These are phyloP conservation scores for Solanum bukasovii DNA, from an alignment of 257 asterid genomes.

Conservation along the genomic window DNA sequence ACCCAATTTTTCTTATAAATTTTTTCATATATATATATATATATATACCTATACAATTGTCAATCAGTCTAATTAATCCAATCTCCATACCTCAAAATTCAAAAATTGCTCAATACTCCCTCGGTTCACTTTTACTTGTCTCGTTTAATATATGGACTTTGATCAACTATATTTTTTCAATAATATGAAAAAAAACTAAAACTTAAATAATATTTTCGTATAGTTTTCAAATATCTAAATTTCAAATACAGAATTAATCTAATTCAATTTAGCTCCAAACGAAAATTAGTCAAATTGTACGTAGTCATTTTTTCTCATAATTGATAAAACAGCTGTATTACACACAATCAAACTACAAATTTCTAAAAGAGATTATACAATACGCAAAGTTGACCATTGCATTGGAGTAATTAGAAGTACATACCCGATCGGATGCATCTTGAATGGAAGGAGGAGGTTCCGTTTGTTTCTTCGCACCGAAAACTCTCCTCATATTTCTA, in stretches of 20 bases:
- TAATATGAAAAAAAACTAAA: neutral
- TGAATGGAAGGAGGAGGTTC: constrained; percentile 88
- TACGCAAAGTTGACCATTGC: neutral
- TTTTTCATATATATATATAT: no score
- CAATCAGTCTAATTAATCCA: neutral
- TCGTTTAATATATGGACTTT: neutral
- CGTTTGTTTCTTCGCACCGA: constrained; percentile 80
- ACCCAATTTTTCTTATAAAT: neutral
- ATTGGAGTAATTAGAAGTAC: neutral
- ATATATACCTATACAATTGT: neutral
- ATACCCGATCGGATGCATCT: constrained; percentile 85
- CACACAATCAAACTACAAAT: neutral
- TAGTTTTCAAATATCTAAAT: neutral
- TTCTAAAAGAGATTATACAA: neutral
- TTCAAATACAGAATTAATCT: neutral
- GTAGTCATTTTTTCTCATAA: neutral
- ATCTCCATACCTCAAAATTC: neutral
- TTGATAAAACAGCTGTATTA: neutral
- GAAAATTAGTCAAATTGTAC: neutral
- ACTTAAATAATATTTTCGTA: neutral
- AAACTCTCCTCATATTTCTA: constrained; percentile 72
- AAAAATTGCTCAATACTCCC: neutral
- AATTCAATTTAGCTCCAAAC: neutral
- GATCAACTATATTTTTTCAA: neutral
- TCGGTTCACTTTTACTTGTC: neutral